Percentiles rank a stretch among this genome's conserved stretches.
phyloP scores from a whole-genome alignment of 176 grass and related monocot species.

The Leersia perrieri region DNA sequence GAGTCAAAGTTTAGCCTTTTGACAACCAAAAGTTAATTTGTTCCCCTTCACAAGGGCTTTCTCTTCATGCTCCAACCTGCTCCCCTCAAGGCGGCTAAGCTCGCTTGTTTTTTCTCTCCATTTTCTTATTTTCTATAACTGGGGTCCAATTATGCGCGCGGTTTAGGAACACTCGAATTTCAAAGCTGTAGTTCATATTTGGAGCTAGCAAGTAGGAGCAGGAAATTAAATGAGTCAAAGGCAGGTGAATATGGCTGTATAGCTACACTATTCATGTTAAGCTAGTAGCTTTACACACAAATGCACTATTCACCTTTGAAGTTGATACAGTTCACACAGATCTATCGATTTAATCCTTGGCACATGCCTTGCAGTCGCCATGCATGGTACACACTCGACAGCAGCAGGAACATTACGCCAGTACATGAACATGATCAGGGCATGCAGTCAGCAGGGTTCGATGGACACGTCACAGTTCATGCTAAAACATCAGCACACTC shows the following conservation, averaged over 20 bases:
- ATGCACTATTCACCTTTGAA: constrained; percentile 12
- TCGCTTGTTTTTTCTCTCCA: neutral
- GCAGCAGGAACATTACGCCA: constrained; percentile 17
- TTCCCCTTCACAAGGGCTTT: neutral
- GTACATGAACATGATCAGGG: constrained; percentile 38
- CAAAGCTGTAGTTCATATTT: neutral
- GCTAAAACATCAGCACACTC: neutral
- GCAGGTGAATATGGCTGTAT: neutral
- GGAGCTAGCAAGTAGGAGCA: neutral
- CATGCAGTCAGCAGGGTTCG: constrained; percentile 18
- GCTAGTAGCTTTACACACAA: neutral
- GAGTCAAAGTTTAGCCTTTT: constrained; percentile 4
- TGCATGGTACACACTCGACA: constrained; percentile 23
- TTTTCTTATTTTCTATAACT: neutral
- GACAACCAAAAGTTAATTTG: neutral
- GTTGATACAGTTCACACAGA: neutral
- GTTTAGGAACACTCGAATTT: neutral
- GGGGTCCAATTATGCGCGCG: neutral
- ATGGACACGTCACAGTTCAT: neutral
- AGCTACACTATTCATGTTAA: neutral
- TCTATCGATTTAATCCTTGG: constrained; percentile 23
- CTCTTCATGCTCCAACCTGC: neutral
- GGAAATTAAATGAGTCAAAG: neutral
- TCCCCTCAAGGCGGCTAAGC: neutral
- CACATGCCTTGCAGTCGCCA: constrained; percentile 27